Percentiles rank a stretch among this genome's conserved stretches.
Evolutionary conservation across 306 rosid genomes (phyloP).

Genomic region (Potentilla sterilis): DNA sequence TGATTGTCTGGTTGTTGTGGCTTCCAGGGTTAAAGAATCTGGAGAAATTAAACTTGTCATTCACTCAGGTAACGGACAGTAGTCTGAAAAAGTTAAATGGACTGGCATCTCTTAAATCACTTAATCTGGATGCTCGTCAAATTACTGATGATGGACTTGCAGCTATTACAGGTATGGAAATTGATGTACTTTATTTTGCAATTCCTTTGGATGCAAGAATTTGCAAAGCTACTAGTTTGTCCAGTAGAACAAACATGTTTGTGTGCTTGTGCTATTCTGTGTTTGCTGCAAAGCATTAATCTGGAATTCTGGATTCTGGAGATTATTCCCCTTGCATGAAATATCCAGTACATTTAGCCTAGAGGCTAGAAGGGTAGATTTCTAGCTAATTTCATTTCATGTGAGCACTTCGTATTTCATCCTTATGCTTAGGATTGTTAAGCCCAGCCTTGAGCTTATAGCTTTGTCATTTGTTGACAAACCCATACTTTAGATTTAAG

Average conservation of each 20-base stretch:
- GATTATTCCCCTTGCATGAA: not conserved
- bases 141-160: slow-evolving; percentile 67
- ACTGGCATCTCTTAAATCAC: slow-evolving; percentile 73
- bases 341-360: not conserved
- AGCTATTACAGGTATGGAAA: slow-evolving; percentile 48
- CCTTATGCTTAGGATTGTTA: not conserved
- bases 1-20: not conserved
- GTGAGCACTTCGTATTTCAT: not conserved
- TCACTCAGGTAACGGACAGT: slow-evolving; percentile 53
- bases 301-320: not conserved
- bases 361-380: not conserved
- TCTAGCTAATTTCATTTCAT: not conserved
- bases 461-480: not conserved
- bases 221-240: not conserved
- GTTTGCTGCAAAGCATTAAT: not conserved
- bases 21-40: slow-evolving; percentile 55
- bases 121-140: slow-evolving; percentile 77
- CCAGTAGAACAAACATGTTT: not conserved
- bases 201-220: not conserved
- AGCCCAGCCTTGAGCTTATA: not conserved
- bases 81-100: slow-evolving; percentile 58
- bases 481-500: not conserved
- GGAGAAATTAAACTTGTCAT: slow-evolving; percentile 70
- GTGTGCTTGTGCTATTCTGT: not conserved
- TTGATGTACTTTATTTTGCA: not conserved